Conservation (phyloP, 2,329 filamentous ascomycete species). For the Helminthosporium solani region DNA sequence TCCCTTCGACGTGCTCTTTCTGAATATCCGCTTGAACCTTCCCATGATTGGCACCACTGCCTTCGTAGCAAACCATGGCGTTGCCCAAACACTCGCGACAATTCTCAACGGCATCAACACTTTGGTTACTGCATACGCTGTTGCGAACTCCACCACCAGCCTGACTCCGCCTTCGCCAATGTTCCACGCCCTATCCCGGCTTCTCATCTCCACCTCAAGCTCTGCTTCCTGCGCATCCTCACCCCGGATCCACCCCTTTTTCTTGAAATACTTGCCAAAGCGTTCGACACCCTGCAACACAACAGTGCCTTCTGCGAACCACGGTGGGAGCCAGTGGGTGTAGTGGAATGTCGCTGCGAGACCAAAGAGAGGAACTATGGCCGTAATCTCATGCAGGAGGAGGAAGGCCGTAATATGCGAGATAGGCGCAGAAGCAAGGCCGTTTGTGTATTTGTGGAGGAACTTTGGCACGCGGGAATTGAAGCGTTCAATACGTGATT, state of each 20-base stretch:
- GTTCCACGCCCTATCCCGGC: constrained; percentile 41
- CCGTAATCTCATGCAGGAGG: constrained; percentile 88
- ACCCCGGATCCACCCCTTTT: constrained; percentile 76
- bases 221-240: constrained; percentile 50
- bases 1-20: constrained; percentile 24
- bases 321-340: constrained; percentile 68
- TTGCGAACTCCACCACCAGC: constrained; percentile 69
- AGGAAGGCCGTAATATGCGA: constrained; percentile 85
- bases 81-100: constrained; percentile 77
- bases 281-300: constrained; percentile 65
- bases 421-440: constrained; percentile 73
- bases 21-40: constrained; percentile 43
- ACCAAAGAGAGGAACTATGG: constrained; percentile 73
- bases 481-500: constrained; percentile 38
- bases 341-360: constrained; percentile 80
- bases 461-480: constrained; percentile 57
- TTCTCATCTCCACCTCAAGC: constrained; percentile 33
- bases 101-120: constrained; percentile 76
- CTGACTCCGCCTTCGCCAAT: constrained; percentile 51
- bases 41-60: constrained; percentile 31
- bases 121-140: constrained; percentile 91
- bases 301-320: constrained; percentile 54
- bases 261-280: constrained; percentile 74
- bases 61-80: constrained; percentile 79
- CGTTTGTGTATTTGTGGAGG: constrained; percentile 67